phyloP scores from a whole-genome alignment of 192 early-diverging fungal genomes.

The Coemansia sp. region DNA sequence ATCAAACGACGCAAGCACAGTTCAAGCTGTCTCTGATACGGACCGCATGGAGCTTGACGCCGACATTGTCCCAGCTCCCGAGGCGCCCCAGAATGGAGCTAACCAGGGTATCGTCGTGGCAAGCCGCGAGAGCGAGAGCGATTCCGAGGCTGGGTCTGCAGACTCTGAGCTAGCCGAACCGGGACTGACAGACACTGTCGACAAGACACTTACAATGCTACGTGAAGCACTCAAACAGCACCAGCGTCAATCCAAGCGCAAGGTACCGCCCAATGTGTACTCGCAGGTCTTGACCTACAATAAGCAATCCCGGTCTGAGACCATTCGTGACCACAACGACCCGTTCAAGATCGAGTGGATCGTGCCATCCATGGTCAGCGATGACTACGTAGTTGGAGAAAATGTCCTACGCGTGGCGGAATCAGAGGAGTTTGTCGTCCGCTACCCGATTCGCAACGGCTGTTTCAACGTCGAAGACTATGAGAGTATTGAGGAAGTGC shows the following conservation, averaged over 20 bases:
- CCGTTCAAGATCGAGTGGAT: constrained; percentile 91
- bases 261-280: constrained; percentile 73
- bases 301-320: constrained; percentile 61
- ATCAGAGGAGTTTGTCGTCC: constrained; percentile 44
- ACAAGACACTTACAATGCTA: constrained; percentile 52
- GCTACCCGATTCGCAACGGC: constrained; percentile 82
- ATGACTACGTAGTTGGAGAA: constrained; percentile 53
- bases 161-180: background rate
- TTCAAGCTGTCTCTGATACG: background rate
- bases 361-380: constrained; percentile 38
- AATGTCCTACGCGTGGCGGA: constrained; percentile 35
- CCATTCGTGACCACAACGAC: constrained; percentile 87
- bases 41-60: background rate
- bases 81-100: constrained; percentile 19
- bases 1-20: background rate
- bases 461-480: constrained; percentile 78
- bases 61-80: background rate
- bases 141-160: background rate
- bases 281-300: constrained; percentile 77
- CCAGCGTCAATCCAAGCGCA: constrained; percentile 80
- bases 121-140: background rate
- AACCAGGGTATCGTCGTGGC: background rate
- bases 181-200: constrained; percentile 20
- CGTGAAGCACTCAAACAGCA: constrained; percentile 73
- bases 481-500: constrained; percentile 60